These are phyloP conservation scores for Scheffersomyces cryptocercus DNA, from an alignment of 1,139 yeast species.

Conservation along the genomic window DNA sequence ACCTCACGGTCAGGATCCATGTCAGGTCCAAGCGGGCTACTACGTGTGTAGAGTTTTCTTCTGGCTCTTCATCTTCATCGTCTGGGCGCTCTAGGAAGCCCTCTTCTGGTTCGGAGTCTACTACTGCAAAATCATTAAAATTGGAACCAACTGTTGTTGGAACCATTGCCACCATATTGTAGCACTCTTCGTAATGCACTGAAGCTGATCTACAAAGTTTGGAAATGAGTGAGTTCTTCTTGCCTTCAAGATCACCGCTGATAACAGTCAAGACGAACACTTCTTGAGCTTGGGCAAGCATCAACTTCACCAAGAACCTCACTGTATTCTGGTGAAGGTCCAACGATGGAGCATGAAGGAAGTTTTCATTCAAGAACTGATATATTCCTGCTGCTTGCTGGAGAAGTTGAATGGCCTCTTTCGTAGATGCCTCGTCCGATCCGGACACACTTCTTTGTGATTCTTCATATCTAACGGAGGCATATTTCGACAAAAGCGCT, in stretches of 20 bases:
- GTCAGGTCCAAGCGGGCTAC: conserved; percentile 46
- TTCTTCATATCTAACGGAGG: conserved; percentile 46
- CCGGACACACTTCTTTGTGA: conserved; percentile 47
- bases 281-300: conserved; percentile 90
- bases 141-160: conserved; percentile 13
- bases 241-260: conserved; percentile 45
- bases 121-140: conserved; percentile 14
- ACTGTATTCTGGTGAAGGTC: conserved; percentile 76
- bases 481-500: conserved; percentile 45
- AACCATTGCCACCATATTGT: conserved; percentile 34
- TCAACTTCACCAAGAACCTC: conserved; percentile 60
- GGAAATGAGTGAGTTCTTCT: conserved; percentile 67
- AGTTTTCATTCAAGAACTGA: conserved; percentile 73
- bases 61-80: conserved; percentile 22
- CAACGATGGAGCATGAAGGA: conserved; percentile 84
- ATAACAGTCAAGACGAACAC: conserved; percentile 68
- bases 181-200: conserved; percentile 54
- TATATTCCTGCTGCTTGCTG: conserved; percentile 83
- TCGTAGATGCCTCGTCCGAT: conserved; percentile 48
- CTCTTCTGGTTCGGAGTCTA: conserved; percentile 13
- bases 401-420: conserved; percentile 59
- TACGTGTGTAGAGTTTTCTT: conserved; percentile 44
- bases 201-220: conserved; percentile 69
- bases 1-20: conserved; percentile 47
- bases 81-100: conserved; percentile 8